Base-by-base conservation (phyloP, 441 rosid species). In the Monsonia emarginata region DNA sequence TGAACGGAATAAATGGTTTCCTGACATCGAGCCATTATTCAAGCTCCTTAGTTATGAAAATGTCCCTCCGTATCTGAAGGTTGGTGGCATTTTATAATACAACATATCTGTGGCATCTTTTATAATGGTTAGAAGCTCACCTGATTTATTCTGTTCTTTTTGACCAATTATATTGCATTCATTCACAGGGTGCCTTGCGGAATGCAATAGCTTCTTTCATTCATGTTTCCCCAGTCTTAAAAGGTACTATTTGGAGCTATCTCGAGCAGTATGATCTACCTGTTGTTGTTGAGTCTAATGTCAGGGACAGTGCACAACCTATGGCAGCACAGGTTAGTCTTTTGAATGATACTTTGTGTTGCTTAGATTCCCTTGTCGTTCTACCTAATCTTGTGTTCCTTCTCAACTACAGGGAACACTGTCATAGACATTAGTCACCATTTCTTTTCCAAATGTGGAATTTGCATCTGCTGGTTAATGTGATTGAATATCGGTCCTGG, bases 201-300 rank as follows among this genome's bases (percentile, higher is more conserved):
- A 83, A 91, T 81, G 85, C 96, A 66, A 84, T 94, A 67, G 76
- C 83, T 67, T 79, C 90, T 76, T 94, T 86, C 76, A 72, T 89
- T 74, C 75, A 73, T 61, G 87, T 86, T 54, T 91, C 90, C 78
- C 99, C 94, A 31, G 82, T 70, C 48, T 75, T 82, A 65, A 94
- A 85, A 79, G 95, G 88, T 79, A 65, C 87, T 66, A 72, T 89
- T 72, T 94, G 99, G 99, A 82, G 81, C 73, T 89, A 79, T 72
- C 95, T 94, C 71, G 97, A 91, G 84, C 96, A 85, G 79, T 89
- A 89, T 82, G 99, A 94, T 83, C 82, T 94, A 62, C 97, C 97
- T 28, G 90, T 94, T 67, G 97, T 94, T 42, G 84, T 90, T 69
- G 97, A 90, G 48, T 68, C 86, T 63, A 82, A 67, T 30, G 79